phyloP scores from a whole-genome alignment of 257 asterid species.

The Lycium ferocissimum region DNA sequence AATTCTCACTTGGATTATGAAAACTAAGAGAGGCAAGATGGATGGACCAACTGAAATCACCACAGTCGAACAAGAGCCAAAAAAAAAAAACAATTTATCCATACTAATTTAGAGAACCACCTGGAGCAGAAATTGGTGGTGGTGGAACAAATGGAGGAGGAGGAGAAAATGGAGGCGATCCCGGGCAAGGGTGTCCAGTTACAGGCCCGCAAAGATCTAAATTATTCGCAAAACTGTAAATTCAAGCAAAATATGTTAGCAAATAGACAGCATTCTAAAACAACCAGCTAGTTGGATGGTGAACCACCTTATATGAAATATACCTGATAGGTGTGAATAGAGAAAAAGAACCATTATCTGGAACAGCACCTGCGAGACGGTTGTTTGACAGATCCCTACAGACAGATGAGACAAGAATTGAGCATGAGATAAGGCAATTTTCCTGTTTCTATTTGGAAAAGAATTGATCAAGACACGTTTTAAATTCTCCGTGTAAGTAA shows the following conservation, averaged over 20 bases:
- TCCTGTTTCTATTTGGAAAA: too few relatives aligned
- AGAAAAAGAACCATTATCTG: conserved; percentile 96
- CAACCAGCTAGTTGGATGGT: conserved; percentile 23
- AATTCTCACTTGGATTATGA: not conserved
- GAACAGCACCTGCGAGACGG: conserved; percentile 86
- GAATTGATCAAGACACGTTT: too few relatives aligned
- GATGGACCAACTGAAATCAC: not conserved
- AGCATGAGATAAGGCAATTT: not conserved
- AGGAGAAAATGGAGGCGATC: conserved; percentile 99
- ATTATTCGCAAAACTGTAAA: conserved; percentile 90
- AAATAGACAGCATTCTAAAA: conserved; percentile 27
- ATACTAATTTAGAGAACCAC: conserved; percentile 45
- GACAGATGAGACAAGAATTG: conserved; percentile 14
- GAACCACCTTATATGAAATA: conserved; percentile 22
- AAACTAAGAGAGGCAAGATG: not conserved
- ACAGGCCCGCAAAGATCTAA: conserved; percentile 94
- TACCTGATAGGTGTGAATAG: conserved; percentile 96
- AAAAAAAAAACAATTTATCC: not conserved
- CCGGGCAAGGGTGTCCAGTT: conserved; percentile 97
- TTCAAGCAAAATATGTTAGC: conserved; percentile 33
- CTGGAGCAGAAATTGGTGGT: conserved; percentile 82
- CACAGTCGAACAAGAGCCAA: not conserved
- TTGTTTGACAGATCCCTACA: conserved; percentile 95
- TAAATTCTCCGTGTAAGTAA: too few relatives aligned
- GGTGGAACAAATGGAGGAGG: conserved; percentile 98